phyloP scores from a whole-genome alignment of 108 stramenopile genomes.

The Skeletonema grethae region DNA sequence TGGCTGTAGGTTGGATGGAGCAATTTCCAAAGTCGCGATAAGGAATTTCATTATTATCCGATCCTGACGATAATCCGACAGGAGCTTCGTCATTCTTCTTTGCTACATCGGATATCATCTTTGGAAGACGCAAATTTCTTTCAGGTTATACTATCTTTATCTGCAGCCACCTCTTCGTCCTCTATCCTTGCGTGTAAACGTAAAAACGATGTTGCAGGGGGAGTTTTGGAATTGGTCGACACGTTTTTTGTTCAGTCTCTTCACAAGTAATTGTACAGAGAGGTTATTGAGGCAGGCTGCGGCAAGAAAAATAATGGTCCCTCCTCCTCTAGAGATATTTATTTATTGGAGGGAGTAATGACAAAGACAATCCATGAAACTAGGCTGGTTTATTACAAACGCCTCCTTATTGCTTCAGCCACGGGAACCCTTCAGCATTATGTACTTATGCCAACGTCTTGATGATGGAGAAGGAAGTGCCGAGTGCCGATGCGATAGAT shows the following conservation, averaged over 20 bases:
- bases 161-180: background rate
- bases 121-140: background rate
- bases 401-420: too few relatives aligned
- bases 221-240: background rate
- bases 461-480: too few relatives aligned
- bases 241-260: background rate
- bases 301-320: too few relatives aligned
- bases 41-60: background rate
- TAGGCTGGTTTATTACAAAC: too few relatives aligned
- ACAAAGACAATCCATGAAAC: too few relatives aligned
- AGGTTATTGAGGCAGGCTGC: too few relatives aligned
- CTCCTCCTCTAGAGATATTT: too few relatives aligned
- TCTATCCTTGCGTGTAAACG: background rate
- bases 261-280: background rate
- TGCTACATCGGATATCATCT: background rate
- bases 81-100: background rate
- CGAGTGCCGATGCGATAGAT: too few relatives aligned
- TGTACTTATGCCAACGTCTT: too few relatives aligned
- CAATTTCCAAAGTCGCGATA: slow-evolving; percentile 1
- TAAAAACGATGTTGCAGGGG: background rate
- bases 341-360: too few relatives aligned
- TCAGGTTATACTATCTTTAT: background rate
- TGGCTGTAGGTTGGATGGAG: background rate
- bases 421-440: too few relatives aligned
- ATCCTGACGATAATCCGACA: background rate